These are phyloP conservation scores for Acanthamoeba quina DNA, from an alignment of 208 protist genomes.

Conservation along the genomic window DNA sequence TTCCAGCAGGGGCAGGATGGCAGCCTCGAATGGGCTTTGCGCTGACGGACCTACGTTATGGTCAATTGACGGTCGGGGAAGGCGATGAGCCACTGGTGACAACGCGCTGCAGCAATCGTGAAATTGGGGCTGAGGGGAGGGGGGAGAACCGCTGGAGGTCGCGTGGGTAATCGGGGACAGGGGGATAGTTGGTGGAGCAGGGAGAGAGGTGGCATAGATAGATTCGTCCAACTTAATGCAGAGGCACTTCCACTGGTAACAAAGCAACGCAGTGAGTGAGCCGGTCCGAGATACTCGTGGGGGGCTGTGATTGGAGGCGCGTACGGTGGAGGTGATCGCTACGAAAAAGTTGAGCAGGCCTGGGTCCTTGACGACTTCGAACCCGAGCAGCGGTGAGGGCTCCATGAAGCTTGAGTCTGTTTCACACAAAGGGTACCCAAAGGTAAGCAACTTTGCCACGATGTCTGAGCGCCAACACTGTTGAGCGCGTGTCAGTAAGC, in stretches of 20 bases:
- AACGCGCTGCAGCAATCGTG: too few species aligned
- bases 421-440: background rate
- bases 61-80: too few species aligned
- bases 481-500: too few species aligned
- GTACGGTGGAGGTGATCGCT: slow-evolving; percentile 41
- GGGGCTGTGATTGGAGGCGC: background rate
- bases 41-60: background rate
- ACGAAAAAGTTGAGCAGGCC: background rate
- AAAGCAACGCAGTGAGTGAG: background rate
- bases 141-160: background rate
- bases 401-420: background rate
- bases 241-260: slow-evolving; percentile 1
- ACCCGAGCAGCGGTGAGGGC: slow-evolving; percentile 39
- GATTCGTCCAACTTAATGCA: background rate
- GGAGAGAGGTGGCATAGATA: background rate
- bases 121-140: background rate
- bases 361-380: background rate
- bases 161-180: background rate
- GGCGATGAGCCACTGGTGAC: too few species aligned
- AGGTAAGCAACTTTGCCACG: too few species aligned
- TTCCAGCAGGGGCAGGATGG: slow-evolving; percentile 31
- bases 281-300: too few species aligned
- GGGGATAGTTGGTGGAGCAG: background rate
- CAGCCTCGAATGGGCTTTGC: slow-evolving; percentile 2
- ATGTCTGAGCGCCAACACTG: too few species aligned